Conservation (phyloP, 2,329 filamentous ascomycete genomes). For the Didymellaceae sp. region DNA sequence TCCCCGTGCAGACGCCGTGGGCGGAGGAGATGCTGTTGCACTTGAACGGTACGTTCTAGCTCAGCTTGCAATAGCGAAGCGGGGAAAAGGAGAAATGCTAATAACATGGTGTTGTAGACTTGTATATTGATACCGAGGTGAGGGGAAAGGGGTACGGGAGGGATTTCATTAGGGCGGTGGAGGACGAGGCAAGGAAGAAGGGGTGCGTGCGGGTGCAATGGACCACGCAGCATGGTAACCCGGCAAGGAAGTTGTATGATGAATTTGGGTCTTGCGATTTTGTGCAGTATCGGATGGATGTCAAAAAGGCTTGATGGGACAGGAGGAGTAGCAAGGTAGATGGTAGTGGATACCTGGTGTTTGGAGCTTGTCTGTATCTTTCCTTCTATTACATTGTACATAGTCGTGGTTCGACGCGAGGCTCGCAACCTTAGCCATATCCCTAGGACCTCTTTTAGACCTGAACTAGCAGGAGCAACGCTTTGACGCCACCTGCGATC, state of each 20-base stretch:
- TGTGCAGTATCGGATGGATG: slow-evolving; percentile 10
- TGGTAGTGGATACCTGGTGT: too few species aligned
- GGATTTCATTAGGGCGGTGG: slow-evolving; percentile 14
- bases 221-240: slow-evolving; percentile 17
- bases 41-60: slow-evolving; percentile 15
- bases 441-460: too few species aligned
- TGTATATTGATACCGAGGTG: slow-evolving; percentile 16
- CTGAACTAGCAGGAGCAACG: too few species aligned
- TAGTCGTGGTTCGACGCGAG: too few species aligned
- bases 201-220: slow-evolving; percentile 16
- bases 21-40: slow-evolving; percentile 17
- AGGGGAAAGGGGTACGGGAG: slow-evolving; percentile 17
- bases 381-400: too few species aligned
- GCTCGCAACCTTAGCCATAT: too few species aligned
- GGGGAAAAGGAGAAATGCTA: too few species aligned
- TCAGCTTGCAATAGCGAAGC: too few species aligned
- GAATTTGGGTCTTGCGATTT: slow-evolving; percentile 11
- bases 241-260: slow-evolving; percentile 20
- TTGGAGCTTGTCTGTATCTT: too few species aligned
- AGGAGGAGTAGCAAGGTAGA: too few species aligned
- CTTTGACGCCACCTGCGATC: too few species aligned
- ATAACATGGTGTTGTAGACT: not conserved
- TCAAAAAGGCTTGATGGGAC: not conserved
- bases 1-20: slow-evolving; percentile 16
- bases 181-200: slow-evolving; percentile 6